Conservation (phyloP, 176 grass and related monocot species). For the Alopecurus myosuroides region DNA sequence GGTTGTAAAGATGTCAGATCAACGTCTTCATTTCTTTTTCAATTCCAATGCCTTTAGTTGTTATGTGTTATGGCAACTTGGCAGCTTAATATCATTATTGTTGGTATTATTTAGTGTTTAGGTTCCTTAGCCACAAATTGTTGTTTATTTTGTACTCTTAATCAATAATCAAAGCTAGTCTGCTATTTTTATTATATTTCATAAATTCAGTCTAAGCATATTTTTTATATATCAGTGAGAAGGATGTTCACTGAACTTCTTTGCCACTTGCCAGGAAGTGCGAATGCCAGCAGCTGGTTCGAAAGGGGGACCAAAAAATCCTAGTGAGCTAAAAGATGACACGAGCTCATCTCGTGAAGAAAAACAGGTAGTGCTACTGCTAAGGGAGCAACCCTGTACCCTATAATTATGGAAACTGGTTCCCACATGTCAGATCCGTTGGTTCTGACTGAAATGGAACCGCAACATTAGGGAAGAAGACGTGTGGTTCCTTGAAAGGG, state of each 20-base stretch:
- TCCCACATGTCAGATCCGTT: neutral
- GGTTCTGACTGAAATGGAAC: neutral
- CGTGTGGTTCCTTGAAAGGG: neutral
- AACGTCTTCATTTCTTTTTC: neutral
- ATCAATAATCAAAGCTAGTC: neutral
- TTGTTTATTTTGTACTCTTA: neutral
- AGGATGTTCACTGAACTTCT: slow-evolving; percentile 4
- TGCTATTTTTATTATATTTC: neutral
- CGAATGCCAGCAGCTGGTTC: slow-evolving; percentile 86
- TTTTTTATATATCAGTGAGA: neutral
- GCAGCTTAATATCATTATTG: neutral
- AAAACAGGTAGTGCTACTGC: slow-evolving; percentile 56
- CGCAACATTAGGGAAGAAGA: neutral
- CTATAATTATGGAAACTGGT: neutral
- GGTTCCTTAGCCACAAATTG: neutral
- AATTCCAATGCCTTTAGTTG: neutral
- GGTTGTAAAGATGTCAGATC: neutral
- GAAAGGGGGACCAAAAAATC: slow-evolving; percentile 79
- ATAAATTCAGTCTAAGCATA: slow-evolving; percentile 6
- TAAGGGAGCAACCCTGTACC: neutral
- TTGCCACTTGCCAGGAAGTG: slow-evolving; percentile 84
- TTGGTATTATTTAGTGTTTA: neutral
- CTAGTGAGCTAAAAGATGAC: slow-evolving; percentile 84
- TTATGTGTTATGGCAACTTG: neutral
- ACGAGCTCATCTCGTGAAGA: slow-evolving; percentile 77